phyloP scores from a whole-genome alignment of 2,329 filamentous ascomycete genomes.

The Stachybotrys chlorohalonatus region DNA sequence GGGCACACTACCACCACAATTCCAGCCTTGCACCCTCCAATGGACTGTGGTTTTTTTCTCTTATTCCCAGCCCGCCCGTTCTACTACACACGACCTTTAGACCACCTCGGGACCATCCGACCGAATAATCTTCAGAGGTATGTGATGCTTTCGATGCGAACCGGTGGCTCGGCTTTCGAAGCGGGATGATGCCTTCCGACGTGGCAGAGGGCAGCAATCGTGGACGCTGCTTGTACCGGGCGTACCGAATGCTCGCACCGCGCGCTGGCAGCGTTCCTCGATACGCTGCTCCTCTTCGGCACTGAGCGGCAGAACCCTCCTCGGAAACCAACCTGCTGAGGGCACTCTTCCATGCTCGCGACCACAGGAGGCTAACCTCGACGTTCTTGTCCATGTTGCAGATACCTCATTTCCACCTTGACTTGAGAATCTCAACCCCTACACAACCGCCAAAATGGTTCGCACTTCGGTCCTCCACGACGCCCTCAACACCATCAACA shows the following conservation, averaged over 20 bases:
- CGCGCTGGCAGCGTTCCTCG: constrained; percentile 17
- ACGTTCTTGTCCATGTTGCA: constrained; percentile 26
- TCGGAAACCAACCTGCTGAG: constrained; percentile 35
- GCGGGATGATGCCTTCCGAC: constrained; percentile 34
- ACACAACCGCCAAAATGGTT: constrained; percentile 80
- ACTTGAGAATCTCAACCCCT: constrained; percentile 69
- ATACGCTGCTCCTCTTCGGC: constrained; percentile 57
- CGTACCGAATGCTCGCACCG: not conserved
- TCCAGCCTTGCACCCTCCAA: constrained; percentile 4
- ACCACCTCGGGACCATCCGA: constrained; percentile 14
- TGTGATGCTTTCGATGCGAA: constrained; percentile 22
- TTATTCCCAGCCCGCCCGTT: constrained; percentile 7
- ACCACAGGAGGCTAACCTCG: constrained; percentile 54
- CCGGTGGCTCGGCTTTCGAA: constrained; percentile 20
- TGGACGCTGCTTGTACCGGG: constrained; percentile 9
- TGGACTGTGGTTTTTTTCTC: constrained; percentile 3
- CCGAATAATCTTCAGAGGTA: constrained; percentile 29
- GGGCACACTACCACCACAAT: constrained; percentile 24
- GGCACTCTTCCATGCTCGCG: constrained; percentile 61
- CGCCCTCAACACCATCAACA: constrained; percentile 99
- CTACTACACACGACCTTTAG: constrained; percentile 7
- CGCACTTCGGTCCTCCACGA: constrained; percentile 99
- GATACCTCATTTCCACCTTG: constrained; percentile 58
- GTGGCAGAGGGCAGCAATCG: constrained; percentile 57
- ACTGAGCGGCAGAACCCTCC: constrained; percentile 65